These are phyloP conservation scores for Prinsepia uniflora DNA, from an alignment of 306 rosid genomes.

Conservation along the genomic window DNA sequence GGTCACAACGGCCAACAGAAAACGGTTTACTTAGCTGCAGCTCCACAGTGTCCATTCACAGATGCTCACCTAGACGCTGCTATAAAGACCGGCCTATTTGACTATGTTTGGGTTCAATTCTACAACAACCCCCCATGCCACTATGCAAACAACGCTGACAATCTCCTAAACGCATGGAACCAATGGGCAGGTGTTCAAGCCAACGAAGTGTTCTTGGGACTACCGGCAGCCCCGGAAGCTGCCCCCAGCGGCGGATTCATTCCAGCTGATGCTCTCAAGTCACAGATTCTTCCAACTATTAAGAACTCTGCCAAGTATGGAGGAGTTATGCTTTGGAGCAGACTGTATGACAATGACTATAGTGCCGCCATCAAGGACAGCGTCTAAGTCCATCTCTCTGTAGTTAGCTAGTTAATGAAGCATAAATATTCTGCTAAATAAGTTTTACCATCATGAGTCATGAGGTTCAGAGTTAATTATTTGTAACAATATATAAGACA, in stretches of 20 bases:
- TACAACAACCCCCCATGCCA: conserved; percentile 56
- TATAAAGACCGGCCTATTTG: conserved; percentile 48
- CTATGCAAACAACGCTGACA: conserved; percentile 25
- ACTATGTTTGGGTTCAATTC: conserved; percentile 68
- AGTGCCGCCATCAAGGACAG: conserved; percentile 30
- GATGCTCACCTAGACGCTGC: conserved; percentile 40
- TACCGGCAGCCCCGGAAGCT: conserved; percentile 52
- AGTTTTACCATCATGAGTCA: neutral
- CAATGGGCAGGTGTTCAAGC: conserved; percentile 39
- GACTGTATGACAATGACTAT: conserved; percentile 31
- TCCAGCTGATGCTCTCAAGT: conserved; percentile 31
- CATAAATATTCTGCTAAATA: neutral
- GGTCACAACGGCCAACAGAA: conserved; percentile 19
- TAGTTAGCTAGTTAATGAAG: neutral
- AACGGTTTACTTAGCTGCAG: conserved; percentile 41
- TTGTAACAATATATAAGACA: neutral
- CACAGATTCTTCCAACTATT: conserved; percentile 46
- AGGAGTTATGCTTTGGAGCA: conserved; percentile 66
- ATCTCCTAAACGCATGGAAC: conserved; percentile 42
- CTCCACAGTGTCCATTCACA: conserved; percentile 58
- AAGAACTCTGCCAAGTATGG: conserved; percentile 46
- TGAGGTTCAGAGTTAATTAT: neutral
- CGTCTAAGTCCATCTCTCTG: conserved; percentile 1
- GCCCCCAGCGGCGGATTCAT: conserved; percentile 49
- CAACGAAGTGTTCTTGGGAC: conserved; percentile 44